Evolutionary conservation across 148 eudicot species (phyloP).

Genomic region (Pharnaceum exiguum): DNA sequence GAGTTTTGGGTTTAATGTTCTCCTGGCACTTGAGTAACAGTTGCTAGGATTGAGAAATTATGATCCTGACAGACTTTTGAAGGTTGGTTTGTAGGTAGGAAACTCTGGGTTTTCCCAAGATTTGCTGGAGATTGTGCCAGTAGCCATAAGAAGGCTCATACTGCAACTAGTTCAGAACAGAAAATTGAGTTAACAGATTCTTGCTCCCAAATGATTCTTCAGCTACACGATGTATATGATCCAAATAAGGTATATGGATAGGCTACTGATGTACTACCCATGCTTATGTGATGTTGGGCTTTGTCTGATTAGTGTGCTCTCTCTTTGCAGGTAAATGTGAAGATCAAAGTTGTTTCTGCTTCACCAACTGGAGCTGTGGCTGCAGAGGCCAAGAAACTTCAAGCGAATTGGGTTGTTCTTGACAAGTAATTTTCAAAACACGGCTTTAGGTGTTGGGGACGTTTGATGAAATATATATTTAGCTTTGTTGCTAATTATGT

Average conservation of each 20-base stretch:
- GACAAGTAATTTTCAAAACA: constrained; percentile 62
- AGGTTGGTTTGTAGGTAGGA: constrained; percentile 52
- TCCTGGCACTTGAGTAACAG: too few species aligned
- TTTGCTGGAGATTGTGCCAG: constrained; percentile 95
- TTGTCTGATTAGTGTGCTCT: neutral
- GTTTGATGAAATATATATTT: too few species aligned
- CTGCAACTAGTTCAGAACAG: constrained; percentile 65
- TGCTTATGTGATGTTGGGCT: neutral
- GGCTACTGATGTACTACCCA: neutral
- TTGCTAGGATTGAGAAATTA: neutral
- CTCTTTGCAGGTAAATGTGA: constrained; percentile 65
- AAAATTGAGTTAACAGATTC: constrained; percentile 79
- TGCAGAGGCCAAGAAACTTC: constrained; percentile 75
- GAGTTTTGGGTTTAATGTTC: too few species aligned
- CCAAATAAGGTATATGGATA: constrained; percentile 97
- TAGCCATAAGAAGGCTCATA: constrained; percentile 51
- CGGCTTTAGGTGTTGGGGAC: neutral
- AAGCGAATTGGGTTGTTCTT: constrained; percentile 84
- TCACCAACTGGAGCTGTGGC: constrained; percentile 81
- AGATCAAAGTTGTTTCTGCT: constrained; percentile 74
- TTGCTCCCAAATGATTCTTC: constrained; percentile 98
- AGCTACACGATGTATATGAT: constrained; percentile 90
- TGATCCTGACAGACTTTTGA: neutral
- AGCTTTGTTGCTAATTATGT: constrained; percentile 6
- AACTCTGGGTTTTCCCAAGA: constrained; percentile 80